phyloP scores from a whole-genome alignment of 768 basidiomycete genomes.

The Cyclocybe aegerita region DNA sequence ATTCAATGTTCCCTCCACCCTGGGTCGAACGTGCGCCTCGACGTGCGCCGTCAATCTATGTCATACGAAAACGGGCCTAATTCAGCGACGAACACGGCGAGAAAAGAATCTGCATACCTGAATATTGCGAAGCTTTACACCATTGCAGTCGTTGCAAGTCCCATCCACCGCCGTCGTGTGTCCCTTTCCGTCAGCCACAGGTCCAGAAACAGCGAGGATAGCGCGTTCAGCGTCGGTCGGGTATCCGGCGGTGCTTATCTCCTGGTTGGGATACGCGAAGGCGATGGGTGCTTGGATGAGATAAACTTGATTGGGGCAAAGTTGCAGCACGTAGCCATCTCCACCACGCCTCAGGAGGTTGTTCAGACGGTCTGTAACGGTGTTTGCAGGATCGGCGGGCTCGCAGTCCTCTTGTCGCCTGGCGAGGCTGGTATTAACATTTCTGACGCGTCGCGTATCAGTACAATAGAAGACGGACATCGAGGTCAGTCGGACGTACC shows the following conservation, averaged over 20 bases:
- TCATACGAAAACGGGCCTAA: neutral
- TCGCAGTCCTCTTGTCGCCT: slow-evolving; percentile 25
- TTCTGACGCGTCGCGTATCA: neutral
- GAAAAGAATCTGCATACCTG: slow-evolving; percentile 44
- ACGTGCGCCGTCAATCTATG: slow-evolving; percentile 74
- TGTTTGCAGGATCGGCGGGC: slow-evolving; percentile 53
- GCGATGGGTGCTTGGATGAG: slow-evolving; percentile 62
- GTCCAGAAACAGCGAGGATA: slow-evolving; percentile 65
- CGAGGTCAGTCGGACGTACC: neutral
- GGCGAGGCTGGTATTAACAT: neutral
- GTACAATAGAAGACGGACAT: no score
- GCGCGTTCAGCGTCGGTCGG: slow-evolving; percentile 70
- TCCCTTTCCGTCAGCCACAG: slow-evolving; percentile 57
- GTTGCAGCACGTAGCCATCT: slow-evolving; percentile 58
- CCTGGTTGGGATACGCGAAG: slow-evolving; percentile 69
- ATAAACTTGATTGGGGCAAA: slow-evolving; percentile 68
- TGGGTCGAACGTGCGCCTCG: slow-evolving; percentile 45
- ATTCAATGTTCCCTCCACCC: slow-evolving; percentile 82
- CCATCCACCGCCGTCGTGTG: slow-evolving; percentile 77
- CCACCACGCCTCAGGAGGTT: slow-evolving; percentile 63
- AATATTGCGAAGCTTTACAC: slow-evolving; percentile 66
- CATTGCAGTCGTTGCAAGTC: slow-evolving; percentile 56
- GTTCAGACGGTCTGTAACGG: slow-evolving; percentile 68
- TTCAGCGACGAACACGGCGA: neutral
- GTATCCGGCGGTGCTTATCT: slow-evolving; percentile 80